Conservation (phyloP, 305 asterid species). For the Withania somnifera region DNA sequence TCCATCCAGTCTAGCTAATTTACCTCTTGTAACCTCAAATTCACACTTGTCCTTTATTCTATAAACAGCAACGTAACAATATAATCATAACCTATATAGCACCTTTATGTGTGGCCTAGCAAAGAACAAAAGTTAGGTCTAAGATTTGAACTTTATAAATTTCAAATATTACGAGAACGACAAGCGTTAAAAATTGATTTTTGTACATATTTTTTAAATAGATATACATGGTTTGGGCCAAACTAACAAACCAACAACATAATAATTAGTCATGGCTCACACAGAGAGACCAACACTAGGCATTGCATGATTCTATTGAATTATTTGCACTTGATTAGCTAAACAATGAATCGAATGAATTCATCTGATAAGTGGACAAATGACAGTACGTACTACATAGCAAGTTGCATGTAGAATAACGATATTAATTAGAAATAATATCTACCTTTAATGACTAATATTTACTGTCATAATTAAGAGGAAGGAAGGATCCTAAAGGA, state of each 20-base stretch:
- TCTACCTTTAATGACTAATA: no score
- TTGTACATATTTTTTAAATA: not conserved
- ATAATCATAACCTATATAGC: not conserved
- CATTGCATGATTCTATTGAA: not conserved
- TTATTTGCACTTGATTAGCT: not conserved
- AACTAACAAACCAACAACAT: not conserved
- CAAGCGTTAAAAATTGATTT: not conserved
- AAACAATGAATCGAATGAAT: not conserved
- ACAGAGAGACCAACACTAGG: not conserved
- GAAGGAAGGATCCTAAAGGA: no score
- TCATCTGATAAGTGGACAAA: not conserved
- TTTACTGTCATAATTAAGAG: no score
- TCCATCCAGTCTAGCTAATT: not conserved
- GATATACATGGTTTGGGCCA: not conserved
- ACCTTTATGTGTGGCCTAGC: not conserved
- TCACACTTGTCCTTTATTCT: not conserved
- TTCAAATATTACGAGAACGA: not conserved
- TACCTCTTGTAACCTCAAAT: not conserved
- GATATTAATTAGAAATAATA: no score
- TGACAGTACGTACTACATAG: not conserved
- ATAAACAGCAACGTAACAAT: not conserved
- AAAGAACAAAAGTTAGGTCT: fast-evolving
- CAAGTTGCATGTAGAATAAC: no score
- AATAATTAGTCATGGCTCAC: not conserved
- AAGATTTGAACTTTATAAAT: not conserved